A percentile compares a stretch with the other conserved stretches of the same genome.
Evolutionary conservation across 352 stramenopile species (phyloP).

Genomic region (Phytophthora nicotianae): DNA sequence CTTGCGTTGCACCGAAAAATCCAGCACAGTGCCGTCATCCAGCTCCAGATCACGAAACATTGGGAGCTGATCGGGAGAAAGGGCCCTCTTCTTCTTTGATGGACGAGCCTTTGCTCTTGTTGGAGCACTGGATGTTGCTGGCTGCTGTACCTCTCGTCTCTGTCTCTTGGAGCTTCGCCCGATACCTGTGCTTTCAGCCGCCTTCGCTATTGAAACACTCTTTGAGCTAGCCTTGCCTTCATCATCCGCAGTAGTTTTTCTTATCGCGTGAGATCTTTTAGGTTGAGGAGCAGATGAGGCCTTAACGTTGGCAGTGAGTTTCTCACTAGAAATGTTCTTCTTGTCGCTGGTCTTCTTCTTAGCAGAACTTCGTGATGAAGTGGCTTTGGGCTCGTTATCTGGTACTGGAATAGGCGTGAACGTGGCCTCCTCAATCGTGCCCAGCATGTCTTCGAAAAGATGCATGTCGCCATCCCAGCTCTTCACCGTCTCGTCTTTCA

Average conservation of each 20-base stretch:
- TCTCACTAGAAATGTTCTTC: slow-evolving; percentile 12
- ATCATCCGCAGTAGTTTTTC: slow-evolving; percentile 9
- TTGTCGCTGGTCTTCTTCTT: slow-evolving; percentile 15
- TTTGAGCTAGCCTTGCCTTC: slow-evolving; percentile 17
- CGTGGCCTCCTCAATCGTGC: slow-evolving; percentile 27
- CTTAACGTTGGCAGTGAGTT: slow-evolving; percentile 1
- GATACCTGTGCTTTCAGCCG: slow-evolving; percentile 11
- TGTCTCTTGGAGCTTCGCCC: slow-evolving; percentile 26
- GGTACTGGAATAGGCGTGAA: slow-evolving; percentile 22
- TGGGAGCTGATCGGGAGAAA: slow-evolving; percentile 25
- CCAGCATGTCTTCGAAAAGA: slow-evolving; percentile 59
- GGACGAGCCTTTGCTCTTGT: slow-evolving; percentile 13
- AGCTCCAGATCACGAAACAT: slow-evolving; percentile 39
- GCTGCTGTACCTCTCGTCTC: slow-evolving; percentile 21
- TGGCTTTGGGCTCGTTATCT: neutral
- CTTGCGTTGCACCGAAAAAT: slow-evolving; percentile 39
- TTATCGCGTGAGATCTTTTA: slow-evolving; percentile 20
- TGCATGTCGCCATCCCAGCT: slow-evolving; percentile 66
- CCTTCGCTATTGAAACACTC: slow-evolving; percentile 3
- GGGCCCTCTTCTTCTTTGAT: slow-evolving; percentile 23
- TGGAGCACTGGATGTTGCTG: slow-evolving; percentile 1
- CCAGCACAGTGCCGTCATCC: slow-evolving; percentile 37
- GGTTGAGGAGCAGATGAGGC: slow-evolving; percentile 1
- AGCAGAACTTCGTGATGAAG: neutral
- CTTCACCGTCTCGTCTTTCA: slow-evolving; percentile 29